These are phyloP conservation scores for Plasmodium falciparum DNA, from an alignment of 169 alveolate genomes.

Conservation along the genomic window DNA sequence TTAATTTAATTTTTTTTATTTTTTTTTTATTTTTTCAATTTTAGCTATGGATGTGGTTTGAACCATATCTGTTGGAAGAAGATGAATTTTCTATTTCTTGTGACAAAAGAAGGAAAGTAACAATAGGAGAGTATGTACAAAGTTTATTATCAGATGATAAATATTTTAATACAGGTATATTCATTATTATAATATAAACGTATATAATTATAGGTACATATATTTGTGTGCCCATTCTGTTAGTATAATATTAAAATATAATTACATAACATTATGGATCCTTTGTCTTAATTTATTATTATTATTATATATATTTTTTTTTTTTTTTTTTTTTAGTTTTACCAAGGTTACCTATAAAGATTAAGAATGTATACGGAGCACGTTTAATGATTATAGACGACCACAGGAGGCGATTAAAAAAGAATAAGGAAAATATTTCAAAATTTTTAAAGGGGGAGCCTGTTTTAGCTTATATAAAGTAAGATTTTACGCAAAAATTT, in stretches of 20 bases:
- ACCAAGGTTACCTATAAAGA: conserved; percentile 84
- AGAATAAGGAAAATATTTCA: conserved; percentile 46
- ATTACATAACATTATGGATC: neutral
- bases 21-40: neutral
- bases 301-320: neutral
- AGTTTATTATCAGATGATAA: conserved; percentile 81
- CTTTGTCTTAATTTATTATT: neutral
- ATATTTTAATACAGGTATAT: conserved; percentile 84
- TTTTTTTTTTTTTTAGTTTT: conserved; percentile 73
- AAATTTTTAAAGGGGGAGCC: conserved; percentile 69
- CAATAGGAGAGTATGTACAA: conserved; percentile 84
- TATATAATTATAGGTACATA: too few relatives aligned
- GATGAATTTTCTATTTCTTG: conserved; percentile 79
- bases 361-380: conserved; percentile 82
- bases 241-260: neutral
- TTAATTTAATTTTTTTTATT: neutral
- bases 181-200: neutral
- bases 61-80: conserved; percentile 85
- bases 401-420: conserved; percentile 53
- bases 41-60: conserved; percentile 86
- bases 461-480: conserved; percentile 68
- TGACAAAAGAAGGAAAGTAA: conserved; percentile 73
- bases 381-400: conserved; percentile 55
- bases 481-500: neutral
- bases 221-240: too few relatives aligned